Evolutionary conservation across 768 basidiomycete genomes (phyloP).

Genomic region (Mycena amicta): DNA sequence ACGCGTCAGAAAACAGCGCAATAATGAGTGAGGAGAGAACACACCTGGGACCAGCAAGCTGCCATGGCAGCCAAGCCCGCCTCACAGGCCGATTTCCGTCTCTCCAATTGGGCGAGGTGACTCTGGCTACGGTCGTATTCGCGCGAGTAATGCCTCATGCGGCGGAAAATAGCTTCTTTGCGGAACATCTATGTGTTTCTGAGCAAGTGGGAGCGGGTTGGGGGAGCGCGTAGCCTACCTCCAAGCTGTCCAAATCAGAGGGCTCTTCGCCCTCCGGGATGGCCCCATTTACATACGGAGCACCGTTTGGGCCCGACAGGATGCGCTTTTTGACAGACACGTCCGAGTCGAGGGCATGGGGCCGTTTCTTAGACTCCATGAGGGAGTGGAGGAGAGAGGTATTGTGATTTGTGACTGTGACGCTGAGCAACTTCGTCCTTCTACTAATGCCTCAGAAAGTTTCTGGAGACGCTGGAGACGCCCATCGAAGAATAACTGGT

Average conservation of each 20-base stretch:
- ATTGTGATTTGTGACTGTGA: conserved; percentile 21
- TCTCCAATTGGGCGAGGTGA: conserved; percentile 66
- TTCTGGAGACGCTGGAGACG: too few relatives aligned
- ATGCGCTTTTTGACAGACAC: conserved; percentile 58
- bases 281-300: conserved; percentile 57
- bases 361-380: conserved; percentile 66
- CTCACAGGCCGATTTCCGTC: conserved; percentile 65
- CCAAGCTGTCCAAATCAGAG: conserved; percentile 58
- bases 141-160: conserved; percentile 82
- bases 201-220: conserved; percentile 15
- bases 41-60: conserved; percentile 80
- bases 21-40: conserved; percentile 8
- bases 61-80: conserved; percentile 73
- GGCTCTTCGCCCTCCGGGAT: conserved; percentile 47
- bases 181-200: conserved; percentile 62
- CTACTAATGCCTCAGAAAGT: too few relatives aligned
- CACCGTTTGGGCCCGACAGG: conserved; percentile 50
- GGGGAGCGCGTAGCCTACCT: conserved; percentile 48
- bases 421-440: too few relatives aligned
- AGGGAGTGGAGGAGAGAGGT: conserved; percentile 18
- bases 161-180: conserved; percentile 83
- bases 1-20: conserved; percentile 8
- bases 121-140: conserved; percentile 67
- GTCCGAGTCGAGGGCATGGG: conserved; percentile 54
- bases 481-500: too few relatives aligned